Evolutionary conservation across 345 rosid species (phyloP).

Genomic region (Populus simonii): DNA sequence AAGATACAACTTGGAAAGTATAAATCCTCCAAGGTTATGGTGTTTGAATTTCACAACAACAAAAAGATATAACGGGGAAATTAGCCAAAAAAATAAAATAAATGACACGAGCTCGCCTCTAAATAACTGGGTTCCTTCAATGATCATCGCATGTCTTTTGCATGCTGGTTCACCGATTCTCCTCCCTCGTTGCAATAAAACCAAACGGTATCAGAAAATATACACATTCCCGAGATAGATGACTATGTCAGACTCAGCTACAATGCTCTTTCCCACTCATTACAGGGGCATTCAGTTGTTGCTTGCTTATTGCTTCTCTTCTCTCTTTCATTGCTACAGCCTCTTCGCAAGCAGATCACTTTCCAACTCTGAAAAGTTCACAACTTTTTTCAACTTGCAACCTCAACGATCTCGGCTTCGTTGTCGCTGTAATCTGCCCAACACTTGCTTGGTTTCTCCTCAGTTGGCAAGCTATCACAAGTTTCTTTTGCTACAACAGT

Average conservation of each 20-base stretch:
- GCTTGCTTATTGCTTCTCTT: constrained; percentile 5
- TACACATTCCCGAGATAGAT: constrained; percentile 12
- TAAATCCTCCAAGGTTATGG: constrained; percentile 16
- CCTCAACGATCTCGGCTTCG: constrained; percentile 67
- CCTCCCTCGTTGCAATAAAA: constrained; percentile 9
- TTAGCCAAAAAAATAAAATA: neutral
- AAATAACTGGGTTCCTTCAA: constrained; percentile 1
- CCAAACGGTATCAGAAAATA: constrained; percentile 13
- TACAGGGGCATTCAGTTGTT: neutral
- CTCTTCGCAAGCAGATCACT: neutral
- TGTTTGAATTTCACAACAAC: constrained; percentile 2
- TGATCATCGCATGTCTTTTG: constrained; percentile 7
- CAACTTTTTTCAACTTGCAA: constrained; percentile 44
- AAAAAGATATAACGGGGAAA: neutral
- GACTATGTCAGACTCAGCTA: neutral
- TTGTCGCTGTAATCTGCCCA: constrained; percentile 85
- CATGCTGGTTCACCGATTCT: constrained; percentile 1
- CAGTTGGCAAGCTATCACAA: constrained; percentile 29
- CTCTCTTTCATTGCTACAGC: constrained; percentile 1
- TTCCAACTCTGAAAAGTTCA: constrained; percentile 3
- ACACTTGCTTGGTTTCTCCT: constrained; percentile 51
- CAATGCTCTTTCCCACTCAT: neutral
- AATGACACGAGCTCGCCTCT: neutral
- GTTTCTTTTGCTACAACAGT: constrained; percentile 32
- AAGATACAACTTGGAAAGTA: neutral